Conservation (phyloP, 306 rosid genomes). For the Abrus precatorius region DNA sequence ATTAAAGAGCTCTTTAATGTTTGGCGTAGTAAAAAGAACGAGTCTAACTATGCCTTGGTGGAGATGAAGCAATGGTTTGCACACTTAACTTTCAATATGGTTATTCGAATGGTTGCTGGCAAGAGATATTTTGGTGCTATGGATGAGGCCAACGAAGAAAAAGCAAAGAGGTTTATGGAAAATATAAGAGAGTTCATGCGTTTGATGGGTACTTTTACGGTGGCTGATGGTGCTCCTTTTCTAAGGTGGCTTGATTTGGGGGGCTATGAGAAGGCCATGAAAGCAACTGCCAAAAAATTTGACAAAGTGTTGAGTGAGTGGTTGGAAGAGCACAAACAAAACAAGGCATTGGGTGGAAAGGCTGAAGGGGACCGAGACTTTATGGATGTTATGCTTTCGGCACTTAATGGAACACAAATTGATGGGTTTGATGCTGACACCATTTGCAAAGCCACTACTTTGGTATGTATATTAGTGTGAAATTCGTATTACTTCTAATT, state of each 20-base stretch:
- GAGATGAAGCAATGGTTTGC: conserved; percentile 49
- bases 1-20: conserved; percentile 11
- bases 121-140: conserved; percentile 42
- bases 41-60: background rate
- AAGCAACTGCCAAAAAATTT: conserved; percentile 36
- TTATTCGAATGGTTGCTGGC: conserved; percentile 41
- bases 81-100: conserved; percentile 27
- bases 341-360: conserved; percentile 6
- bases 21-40: background rate
- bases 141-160: background rate
- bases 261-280: conserved; percentile 52
- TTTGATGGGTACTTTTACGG: conserved; percentile 36
- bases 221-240: conserved; percentile 45
- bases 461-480: conserved; percentile 30
- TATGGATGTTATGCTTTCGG: conserved; percentile 43
- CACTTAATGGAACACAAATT: conserved; percentile 1
- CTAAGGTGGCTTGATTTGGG: conserved; percentile 50
- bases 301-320: conserved; percentile 44
- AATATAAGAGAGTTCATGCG: conserved; percentile 36
- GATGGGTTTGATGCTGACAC: conserved; percentile 37
- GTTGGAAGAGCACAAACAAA: conserved; percentile 49
- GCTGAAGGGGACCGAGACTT: conserved; percentile 24
- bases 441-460: conserved; percentile 41
- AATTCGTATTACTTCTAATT: too few relatives aligned
- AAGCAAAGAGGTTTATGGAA: conserved; percentile 11